phyloP scores from a whole-genome alignment of 2,329 filamentous ascomycete genomes.

The Cladophialophora immunda region DNA sequence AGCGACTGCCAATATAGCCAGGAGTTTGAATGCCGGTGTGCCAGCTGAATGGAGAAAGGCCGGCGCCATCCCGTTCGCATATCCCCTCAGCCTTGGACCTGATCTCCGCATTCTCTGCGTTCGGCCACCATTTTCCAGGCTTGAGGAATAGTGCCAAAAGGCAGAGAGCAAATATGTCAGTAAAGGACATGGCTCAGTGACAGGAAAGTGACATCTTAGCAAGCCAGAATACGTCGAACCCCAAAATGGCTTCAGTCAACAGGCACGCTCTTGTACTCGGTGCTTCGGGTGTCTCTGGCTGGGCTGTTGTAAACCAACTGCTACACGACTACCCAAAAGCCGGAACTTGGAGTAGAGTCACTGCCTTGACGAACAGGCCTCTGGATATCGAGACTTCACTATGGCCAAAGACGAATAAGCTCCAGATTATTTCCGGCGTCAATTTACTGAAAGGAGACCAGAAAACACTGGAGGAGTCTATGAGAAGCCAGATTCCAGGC shows the following conservation, averaged over 20 bases:
- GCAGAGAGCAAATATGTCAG: background rate
- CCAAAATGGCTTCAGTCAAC: constrained; percentile 9
- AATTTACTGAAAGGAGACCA: constrained; percentile 44
- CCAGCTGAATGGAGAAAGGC: too few species aligned
- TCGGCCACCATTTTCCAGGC: constrained; percentile 4
- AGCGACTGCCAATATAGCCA: background rate
- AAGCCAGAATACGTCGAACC: background rate
- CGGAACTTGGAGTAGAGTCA: constrained; percentile 48
- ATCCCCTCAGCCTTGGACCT: background rate
- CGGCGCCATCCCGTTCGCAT: background rate
- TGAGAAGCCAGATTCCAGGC: constrained; percentile 44
- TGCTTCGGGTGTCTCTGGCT: constrained; percentile 53
- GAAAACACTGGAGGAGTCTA: constrained; percentile 32
- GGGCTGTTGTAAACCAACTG: constrained; percentile 54
- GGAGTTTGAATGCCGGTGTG: background rate
- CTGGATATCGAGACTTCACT: constrained; percentile 46
- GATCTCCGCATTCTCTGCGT: background rate
- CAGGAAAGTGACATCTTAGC: background rate
- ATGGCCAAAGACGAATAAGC: constrained; percentile 47
- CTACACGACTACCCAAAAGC: constrained; percentile 47
- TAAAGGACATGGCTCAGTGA: background rate
- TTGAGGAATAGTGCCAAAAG: background rate
- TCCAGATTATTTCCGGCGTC: constrained; percentile 51
- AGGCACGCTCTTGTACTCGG: constrained; percentile 52
- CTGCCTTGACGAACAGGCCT: constrained; percentile 52